Base-by-base conservation (phyloP, 2,329 filamentous ascomycete genomes). In the Chalaropsis ovoidea region DNA sequence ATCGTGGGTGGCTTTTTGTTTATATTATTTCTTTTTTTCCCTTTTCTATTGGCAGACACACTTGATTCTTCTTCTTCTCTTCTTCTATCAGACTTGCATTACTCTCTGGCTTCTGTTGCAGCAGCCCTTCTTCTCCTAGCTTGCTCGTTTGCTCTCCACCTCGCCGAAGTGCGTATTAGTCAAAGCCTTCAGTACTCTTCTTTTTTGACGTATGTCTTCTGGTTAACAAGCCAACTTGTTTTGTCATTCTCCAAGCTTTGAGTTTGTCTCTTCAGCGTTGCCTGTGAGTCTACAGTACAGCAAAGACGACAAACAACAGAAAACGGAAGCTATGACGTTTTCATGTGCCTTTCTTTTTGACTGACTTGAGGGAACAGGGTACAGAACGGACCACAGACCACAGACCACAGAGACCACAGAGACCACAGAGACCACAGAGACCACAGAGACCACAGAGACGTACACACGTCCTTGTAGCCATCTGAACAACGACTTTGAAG, bases 271-370 rank as follows among this genome's bases (percentile, higher is more conserved):
- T 6, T 6, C 31, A 31, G 31, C n/a, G n/a, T n/a, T n/a, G n/a
- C n/a, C n/a, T n/a, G n/a, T n/a, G 43, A 47, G 45, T 3, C 19
- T 17, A 49, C 45, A 19, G 17, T 31, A 31, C 31, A 49, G n/a
- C 45, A 49, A 24, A 22, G 19, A 22, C 22, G 2, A 11, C 45
- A 49, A 49, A 49, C 3, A 11, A 17, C 24, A n/a, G 27, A 19
- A 24, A 52, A n/a, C 10, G 47, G 19, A 56, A 56, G 52, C 52
- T 56, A 56, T 56, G 52, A 35, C 52, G 52, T 56, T 56, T 56
- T 35, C 31, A 31, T 31, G 31, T 31, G 31, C 31, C 22, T 49
- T 49, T 24, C 15, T 52, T 19, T 52, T 52, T 52, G 47, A 52
- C 47, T 52, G 47, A 52, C 47, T 52, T 15, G 47, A 27, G 19